These are phyloP conservation scores for Uromyces viciae-fabae DNA, from an alignment of 1,284 basidiomycete genomes.

Conservation along the genomic window DNA sequence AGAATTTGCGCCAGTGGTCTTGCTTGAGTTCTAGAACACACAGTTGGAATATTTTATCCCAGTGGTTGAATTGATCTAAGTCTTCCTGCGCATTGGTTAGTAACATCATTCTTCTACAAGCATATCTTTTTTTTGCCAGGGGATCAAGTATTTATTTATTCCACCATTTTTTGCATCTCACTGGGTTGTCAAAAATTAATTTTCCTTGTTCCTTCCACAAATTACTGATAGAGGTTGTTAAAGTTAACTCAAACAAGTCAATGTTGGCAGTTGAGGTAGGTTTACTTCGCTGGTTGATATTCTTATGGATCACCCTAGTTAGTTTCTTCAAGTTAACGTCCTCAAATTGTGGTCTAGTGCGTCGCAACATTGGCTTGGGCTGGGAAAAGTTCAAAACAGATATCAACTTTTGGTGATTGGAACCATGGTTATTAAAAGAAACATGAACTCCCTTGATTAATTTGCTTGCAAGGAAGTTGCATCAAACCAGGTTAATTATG, in stretches of 20 bases:
- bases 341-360: not conserved
- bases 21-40: constrained; percentile 5
- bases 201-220: not conserved
- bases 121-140: not conserved
- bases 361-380: not conserved
- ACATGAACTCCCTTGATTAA: too few relatives aligned
- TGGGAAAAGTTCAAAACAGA: not conserved
- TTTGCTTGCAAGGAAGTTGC: not conserved
- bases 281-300: not conserved
- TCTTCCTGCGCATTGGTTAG: not conserved
- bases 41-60: not conserved
- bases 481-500: not conserved
- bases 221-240: not conserved
- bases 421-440: not conserved
- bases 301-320: not conserved
- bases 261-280: not conserved
- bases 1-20: constrained; percentile 8
- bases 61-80: not conserved
- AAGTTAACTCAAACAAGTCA: not conserved
- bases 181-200: not conserved
- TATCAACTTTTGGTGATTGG: not conserved
- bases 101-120: not conserved
- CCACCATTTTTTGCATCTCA: constrained; percentile 33
- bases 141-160: not conserved
- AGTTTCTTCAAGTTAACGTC: not conserved